A percentile compares a stretch with the other conserved stretches of the same genome.
phyloP scores from a whole-genome alignment of 83 land plant species.

The Diphasiastrum complanatum region DNA sequence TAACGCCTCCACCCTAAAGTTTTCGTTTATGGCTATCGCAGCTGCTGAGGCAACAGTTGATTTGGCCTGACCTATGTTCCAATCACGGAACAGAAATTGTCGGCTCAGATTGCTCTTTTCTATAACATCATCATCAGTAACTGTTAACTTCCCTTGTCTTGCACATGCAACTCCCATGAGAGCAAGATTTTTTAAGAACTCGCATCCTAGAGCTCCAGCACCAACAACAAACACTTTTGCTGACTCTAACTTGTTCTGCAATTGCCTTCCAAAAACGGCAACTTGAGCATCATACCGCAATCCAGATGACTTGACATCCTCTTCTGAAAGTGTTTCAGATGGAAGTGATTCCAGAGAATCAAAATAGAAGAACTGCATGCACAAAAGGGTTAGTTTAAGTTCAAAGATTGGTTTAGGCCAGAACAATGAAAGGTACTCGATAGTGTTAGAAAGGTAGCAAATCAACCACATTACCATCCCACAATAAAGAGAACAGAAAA shows the following conservation, averaged over 20 bases:
- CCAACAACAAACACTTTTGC: slow-evolving; percentile 7
- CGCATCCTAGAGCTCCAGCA: slow-evolving; percentile 4
- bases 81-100: slow-evolving; percentile 6
- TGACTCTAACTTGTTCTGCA: background rate
- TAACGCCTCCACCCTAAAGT: background rate
- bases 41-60: slow-evolving; percentile 2
- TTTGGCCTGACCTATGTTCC: slow-evolving; percentile 9
- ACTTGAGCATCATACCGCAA: background rate
- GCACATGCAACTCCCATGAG: slow-evolving; percentile 6
- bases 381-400: too few relatives aligned
- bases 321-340: background rate
- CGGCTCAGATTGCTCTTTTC: slow-evolving; percentile 8
- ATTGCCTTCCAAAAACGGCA: slow-evolving; percentile 4
- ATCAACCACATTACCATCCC: too few relatives aligned
- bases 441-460: too few relatives aligned
- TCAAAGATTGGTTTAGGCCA: too few relatives aligned
- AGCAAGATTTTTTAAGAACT: slow-evolving; percentile 1
- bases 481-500: too few relatives aligned
- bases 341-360: slow-evolving; percentile 9
- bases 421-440: too few relatives aligned
- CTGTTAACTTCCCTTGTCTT: background rate
- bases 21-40: background rate
- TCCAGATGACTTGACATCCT: background rate
- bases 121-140: slow-evolving; percentile 3
- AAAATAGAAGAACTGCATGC: slow-evolving; percentile 9